Percentiles rank a stretch among this genome's conserved stretches.
Conservation (phyloP, 129 eudicot species). For the Centella asiatica region DNA sequence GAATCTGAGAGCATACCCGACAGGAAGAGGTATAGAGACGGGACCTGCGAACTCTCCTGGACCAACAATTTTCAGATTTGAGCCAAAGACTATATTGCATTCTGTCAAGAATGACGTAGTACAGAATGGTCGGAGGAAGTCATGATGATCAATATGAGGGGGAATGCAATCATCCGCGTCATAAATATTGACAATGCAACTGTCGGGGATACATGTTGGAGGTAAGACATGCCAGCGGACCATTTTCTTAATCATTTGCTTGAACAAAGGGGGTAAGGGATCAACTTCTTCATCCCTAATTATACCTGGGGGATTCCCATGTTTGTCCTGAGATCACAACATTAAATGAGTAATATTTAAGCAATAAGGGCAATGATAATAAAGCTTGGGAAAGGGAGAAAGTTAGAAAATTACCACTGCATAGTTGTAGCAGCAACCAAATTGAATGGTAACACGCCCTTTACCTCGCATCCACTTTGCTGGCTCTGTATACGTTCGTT, state of each 20-base stretch:
- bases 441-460: conserved; percentile 71
- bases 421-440: conserved; percentile 77
- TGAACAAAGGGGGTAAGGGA: conserved; percentile 52
- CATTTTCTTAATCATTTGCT: conserved; percentile 50
- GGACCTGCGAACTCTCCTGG: conserved; percentile 70
- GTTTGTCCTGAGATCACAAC: conserved; percentile 40
- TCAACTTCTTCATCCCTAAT: conserved; percentile 59
- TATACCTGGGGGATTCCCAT: conserved; percentile 73
- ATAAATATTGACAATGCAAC: conserved; percentile 67
- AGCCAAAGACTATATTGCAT: conserved; percentile 58
- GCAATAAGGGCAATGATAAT: neutral
- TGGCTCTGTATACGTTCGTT: conserved; percentile 62
- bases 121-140: conserved; percentile 62
- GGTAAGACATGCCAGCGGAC: conserved; percentile 65
- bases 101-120: conserved; percentile 62
- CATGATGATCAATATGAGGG: conserved; percentile 75
- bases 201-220: conserved; percentile 51
- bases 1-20: conserved; percentile 34
- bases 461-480: conserved; percentile 83
- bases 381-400: neutral
- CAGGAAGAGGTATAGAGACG: conserved; percentile 49
- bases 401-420: conserved; percentile 38
- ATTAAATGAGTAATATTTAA: conserved; percentile 2
- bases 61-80: conserved; percentile 43
- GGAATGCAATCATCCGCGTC: conserved; percentile 77